Evolutionary conservation across 176 grass and related monocot genomes (phyloP).

Genomic region (Microstegium vimineum): DNA sequence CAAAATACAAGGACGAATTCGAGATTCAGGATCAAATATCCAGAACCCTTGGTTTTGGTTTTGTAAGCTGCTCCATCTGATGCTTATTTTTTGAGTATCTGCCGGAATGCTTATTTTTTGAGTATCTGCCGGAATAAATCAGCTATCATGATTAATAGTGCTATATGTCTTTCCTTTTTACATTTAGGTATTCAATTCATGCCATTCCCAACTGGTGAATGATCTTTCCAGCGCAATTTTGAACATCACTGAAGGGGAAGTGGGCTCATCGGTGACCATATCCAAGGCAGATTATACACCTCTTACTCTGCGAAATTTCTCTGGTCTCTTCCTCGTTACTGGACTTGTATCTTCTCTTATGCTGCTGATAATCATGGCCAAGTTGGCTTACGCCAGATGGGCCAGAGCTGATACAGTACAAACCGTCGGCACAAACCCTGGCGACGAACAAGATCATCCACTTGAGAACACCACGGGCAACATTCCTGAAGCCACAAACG

Average conservation of each 20-base stretch:
- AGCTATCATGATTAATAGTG: not conserved
- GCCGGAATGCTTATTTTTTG: too few species aligned
- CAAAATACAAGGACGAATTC: not conserved
- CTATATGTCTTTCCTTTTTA: not conserved
- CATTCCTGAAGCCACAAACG: not conserved
- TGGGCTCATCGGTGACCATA: not conserved
- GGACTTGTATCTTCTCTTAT: slow-evolving; percentile 38
- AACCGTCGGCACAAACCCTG: not conserved
- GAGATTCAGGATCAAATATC: not conserved
- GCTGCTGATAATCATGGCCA: slow-evolving; percentile 28
- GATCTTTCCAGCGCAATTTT: not conserved
- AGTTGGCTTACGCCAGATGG: not conserved
- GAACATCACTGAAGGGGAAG: not conserved
- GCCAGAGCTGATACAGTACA: not conserved
- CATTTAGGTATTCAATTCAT: not conserved
- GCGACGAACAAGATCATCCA: not conserved
- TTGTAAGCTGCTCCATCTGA: not conserved
- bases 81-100: too few species aligned
- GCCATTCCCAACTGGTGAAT: not conserved
- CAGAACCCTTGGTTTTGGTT: not conserved
- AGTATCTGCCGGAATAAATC: not conserved
- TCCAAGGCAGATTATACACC: not conserved
- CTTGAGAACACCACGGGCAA: not conserved
- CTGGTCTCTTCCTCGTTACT: slow-evolving; percentile 52
- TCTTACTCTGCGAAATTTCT: slow-evolving; percentile 41